A percentile compares a stretch with the other conserved stretches of the same genome.
Conservation (phyloP, 495 filamentous ascomycete species). For the Apodospora peruviana region DNA sequence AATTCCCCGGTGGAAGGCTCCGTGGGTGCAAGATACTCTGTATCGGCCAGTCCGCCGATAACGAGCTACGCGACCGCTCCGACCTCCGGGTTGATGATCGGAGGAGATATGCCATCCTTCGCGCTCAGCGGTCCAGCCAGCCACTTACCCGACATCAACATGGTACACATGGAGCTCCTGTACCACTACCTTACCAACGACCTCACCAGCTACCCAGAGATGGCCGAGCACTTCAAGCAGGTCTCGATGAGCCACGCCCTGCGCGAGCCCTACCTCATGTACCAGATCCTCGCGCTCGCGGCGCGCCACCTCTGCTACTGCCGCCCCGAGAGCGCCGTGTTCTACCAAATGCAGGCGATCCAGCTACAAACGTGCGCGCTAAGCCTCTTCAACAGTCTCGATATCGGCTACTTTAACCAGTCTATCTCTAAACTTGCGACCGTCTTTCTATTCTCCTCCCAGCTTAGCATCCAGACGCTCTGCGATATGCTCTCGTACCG, state of each 20-base stretch:
- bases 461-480: slow-evolving; percentile 42
- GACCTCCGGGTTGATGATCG: not conserved
- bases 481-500: slow-evolving; percentile 32
- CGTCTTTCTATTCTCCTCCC: slow-evolving; percentile 43
- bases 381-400: slow-evolving; percentile 36
- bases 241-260: slow-evolving; percentile 18
- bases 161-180: slow-evolving; percentile 30
- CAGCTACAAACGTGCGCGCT: slow-evolving; percentile 45
- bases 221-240: slow-evolving; percentile 1
- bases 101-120: slow-evolving; percentile 1
- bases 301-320: slow-evolving; percentile 38
- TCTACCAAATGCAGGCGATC: slow-evolving; percentile 41
- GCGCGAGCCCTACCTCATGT: slow-evolving; percentile 32
- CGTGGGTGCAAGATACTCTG: slow-evolving; percentile 5
- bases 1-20: slow-evolving; percentile 2
- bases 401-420: slow-evolving; percentile 10
- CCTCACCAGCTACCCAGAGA: slow-evolving; percentile 3
- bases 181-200: slow-evolving; percentile 23
- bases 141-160: slow-evolving; percentile 14
- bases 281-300: slow-evolving; percentile 39
- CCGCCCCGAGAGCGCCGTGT: slow-evolving; percentile 21
- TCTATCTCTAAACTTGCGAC: slow-evolving; percentile 33
- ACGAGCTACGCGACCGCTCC: not conserved
- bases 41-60: not conserved
- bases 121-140: slow-evolving; percentile 4